Percentiles rank a stretch among this genome's conserved stretches.
These are phyloP conservation scores for Microbotryomycetes sp. DNA, from an alignment of 1,284 basidiomycete genomes.

Conservation along the genomic window DNA sequence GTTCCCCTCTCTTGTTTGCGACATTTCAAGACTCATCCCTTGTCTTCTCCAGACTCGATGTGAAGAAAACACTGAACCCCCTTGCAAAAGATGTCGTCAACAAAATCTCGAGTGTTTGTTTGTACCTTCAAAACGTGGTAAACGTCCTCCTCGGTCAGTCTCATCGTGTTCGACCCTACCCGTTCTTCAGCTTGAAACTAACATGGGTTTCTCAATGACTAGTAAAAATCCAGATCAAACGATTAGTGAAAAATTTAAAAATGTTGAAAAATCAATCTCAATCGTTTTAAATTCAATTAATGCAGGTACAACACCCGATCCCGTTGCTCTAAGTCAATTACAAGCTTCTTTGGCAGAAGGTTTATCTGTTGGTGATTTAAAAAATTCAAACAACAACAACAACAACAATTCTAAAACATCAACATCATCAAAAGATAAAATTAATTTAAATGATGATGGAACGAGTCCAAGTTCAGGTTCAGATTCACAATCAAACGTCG, in stretches of 20 bases:
- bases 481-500: background rate
- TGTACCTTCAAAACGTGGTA: conserved; percentile 27
- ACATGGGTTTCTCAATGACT: background rate
- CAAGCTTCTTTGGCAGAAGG: conserved; percentile 19
- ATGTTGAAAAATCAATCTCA: conserved; percentile 17
- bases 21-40: background rate
- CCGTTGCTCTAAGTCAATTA: conserved; percentile 7
- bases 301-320: conserved; percentile 22
- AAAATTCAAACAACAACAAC: background rate
- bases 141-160: conserved; percentile 15
- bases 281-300: conserved; percentile 20
- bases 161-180: background rate
- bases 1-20: background rate
- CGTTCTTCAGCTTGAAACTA: background rate
- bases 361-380: background rate
- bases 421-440: background rate
- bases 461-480: background rate
- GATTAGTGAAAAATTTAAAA: conserved; percentile 19
- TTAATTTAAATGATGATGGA: conserved; percentile 1
- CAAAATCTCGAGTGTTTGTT: conserved; percentile 25
- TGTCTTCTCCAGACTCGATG: conserved; percentile 14
- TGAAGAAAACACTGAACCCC: conserved; percentile 24
- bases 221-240: background rate
- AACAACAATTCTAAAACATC: background rate
- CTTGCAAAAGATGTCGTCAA: conserved; percentile 22